A percentile compares a stretch with the other conserved stretches of the same genome.
Evolutionary conservation across 352 stramenopile genomes (phyloP).

Genomic region (Phytophthora foliorum): DNA sequence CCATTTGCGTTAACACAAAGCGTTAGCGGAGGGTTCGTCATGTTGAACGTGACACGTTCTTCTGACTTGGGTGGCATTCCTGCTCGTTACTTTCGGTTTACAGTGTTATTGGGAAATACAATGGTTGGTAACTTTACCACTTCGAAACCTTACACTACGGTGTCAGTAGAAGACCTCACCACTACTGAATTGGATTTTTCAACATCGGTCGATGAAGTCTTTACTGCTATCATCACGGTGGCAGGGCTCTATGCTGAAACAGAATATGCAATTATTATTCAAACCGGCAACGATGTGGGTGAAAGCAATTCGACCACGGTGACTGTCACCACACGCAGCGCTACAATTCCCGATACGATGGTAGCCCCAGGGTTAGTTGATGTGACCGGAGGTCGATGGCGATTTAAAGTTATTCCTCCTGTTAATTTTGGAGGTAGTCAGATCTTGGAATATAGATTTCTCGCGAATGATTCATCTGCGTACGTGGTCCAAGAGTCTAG

Average conservation of each 20-base stretch:
- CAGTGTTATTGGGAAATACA: conserved; percentile 9
- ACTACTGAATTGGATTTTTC: neutral
- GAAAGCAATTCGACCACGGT: conserved; percentile 15
- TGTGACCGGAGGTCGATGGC: conserved; percentile 44
- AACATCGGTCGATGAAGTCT: neutral
- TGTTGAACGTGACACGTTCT: conserved; percentile 29
- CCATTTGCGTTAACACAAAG: conserved; percentile 22
- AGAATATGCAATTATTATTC: conserved; percentile 39
- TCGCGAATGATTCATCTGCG: conserved; percentile 25
- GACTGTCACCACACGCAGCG: conserved; percentile 28
- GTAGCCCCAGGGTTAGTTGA: conserved; percentile 23
- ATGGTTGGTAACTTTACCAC: neutral
- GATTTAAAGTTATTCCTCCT: conserved; percentile 41
- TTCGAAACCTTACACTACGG: neutral
- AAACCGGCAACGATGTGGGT: conserved; percentile 41
- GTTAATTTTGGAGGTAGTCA: conserved; percentile 49
- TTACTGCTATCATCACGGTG: conserved; percentile 18
- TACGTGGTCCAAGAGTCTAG: conserved; percentile 7
- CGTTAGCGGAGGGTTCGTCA: conserved; percentile 40
- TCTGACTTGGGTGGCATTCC: conserved; percentile 46
- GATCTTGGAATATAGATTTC: conserved; percentile 43
- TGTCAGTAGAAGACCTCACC: neutral
- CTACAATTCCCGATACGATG: conserved; percentile 39
- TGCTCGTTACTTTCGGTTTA: conserved; percentile 30
- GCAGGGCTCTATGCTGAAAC: conserved; percentile 45